Evolutionary conservation across 495 filamentous ascomycete species (phyloP), one percentile per base, ranked within the genome.

Genomic region (Darksidea phi): DNA sequence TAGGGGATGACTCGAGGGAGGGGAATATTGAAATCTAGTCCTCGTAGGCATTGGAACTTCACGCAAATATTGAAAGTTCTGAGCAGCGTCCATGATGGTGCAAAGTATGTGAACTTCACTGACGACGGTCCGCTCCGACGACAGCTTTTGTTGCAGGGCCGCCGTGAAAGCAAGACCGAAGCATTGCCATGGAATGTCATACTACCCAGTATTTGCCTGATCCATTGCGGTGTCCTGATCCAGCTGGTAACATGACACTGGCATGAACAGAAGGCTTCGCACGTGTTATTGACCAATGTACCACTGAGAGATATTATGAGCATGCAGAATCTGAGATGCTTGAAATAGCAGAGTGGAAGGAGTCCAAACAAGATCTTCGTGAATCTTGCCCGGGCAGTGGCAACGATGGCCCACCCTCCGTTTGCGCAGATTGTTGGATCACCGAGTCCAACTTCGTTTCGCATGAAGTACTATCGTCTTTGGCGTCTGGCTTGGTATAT

Each of bases 91-190:
- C 36, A 56, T 5, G 36, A 20, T 12, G 53, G 53, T 5, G 53
- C 38, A 15, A 12, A 20, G 25, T 45, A 56, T 6, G 38, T 6
- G 6, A 56, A 11, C 23, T 56, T 17, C 7, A 47, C 20, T 4
- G 11, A 24, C 6, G 53, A 25, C 6, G 17, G n/a, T 6, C 53
- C 53, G 24, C 53, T 24, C 15, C 20, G n/a, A 26, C 41, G 6
- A 24, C 53, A 56, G 15, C 28, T 43, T 11, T 8, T 25, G 24
- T 56, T 46, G 53, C 53, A 56, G 15, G 36, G 17, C 18, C 53
- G 36, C 4, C 53, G n/a, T 15, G 43, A 45, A 8, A 56, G 38
- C 12, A 43, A 20, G 4, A 25, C 6, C 8, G 53, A 43, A 24
- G 12, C 36, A 23, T 56, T 56, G 2, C 37, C 20, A 17, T 43